Evolutionary conservation across 2,329 filamentous ascomycete genomes (phyloP), one percentile per base, ranked within the genome.

Genomic region (Apiospora saccharicola): DNA sequence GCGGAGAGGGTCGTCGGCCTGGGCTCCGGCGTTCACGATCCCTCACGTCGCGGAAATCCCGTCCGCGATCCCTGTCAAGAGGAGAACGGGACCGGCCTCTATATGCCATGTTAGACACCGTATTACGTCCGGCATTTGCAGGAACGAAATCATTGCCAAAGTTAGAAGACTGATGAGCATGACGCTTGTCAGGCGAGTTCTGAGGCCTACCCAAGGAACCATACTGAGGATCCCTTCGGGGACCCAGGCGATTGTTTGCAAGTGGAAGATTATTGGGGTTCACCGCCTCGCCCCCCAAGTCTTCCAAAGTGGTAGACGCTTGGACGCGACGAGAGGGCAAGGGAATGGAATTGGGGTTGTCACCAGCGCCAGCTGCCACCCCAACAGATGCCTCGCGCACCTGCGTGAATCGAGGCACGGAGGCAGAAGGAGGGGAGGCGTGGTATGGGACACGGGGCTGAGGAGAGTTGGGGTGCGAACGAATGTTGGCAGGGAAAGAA

Each of bases 31-130:
- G 77, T 37, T 80, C 78, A 72, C 71, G 72, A 68, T 74, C 71
- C 22, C 72, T 64, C 30, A 70, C 26, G 67, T 74, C 71, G 49
- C 72, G 72, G 14, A 53, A 67, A 57, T 71, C 70, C 34, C 82
- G 83, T 41, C 81, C 74, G 57, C 83, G 84, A 73, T 89, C 87
- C 77, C 86, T 82, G 51, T 83, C 83, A 72, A 84, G 85, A 1
- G 88, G 88, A 46, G 88, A 90, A 68, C 89, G 84, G 34, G 89
- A 90, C 76, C 88, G 83, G 74, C 87, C 84, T 79, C 87, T 88
- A 75, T 74, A 72, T 46, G 73, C 26, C 51, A 57, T 41, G 68
- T 72, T 72, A 73, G 37, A 70, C 53, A 71, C 47, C 16, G 22
- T 41, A 57, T 57, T 51, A 70, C 68, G 68, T 37, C 37, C 49